Percentiles rank a stretch among this genome's conserved stretches.
Conservation (phyloP, 2,329 filamentous ascomycete species). For the Pseudogymnoascus sp. region DNA sequence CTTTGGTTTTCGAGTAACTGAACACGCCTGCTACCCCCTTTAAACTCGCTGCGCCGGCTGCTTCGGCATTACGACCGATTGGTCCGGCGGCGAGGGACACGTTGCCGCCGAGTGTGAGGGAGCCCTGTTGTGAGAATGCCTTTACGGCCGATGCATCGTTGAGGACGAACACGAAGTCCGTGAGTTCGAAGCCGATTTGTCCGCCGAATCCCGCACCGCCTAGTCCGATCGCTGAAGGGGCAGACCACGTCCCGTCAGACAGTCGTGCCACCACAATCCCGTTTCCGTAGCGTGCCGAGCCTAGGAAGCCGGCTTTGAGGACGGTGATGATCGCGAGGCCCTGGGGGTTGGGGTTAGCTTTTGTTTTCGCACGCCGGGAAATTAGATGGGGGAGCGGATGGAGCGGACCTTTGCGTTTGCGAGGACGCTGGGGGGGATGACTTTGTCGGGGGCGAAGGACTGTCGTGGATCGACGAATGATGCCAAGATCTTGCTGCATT, state of each 20-base stretch:
- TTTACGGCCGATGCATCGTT: constrained; percentile 87
- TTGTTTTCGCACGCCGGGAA: not conserved
- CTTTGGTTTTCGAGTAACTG: constrained; percentile 97
- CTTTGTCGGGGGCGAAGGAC: constrained; percentile 90
- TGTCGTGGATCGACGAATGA: constrained; percentile 93
- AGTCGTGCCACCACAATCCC: constrained; percentile 76
- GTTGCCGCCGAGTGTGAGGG: constrained; percentile 88
- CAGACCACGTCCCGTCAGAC: constrained; percentile 72
- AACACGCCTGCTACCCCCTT: constrained; percentile 89
- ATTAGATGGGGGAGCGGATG: constrained; percentile 15
- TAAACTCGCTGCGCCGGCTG: constrained; percentile 85
- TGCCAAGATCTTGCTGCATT: constrained; percentile 89
- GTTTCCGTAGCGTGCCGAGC: constrained; percentile 74
- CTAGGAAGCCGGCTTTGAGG: constrained; percentile 80
- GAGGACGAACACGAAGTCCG: constrained; percentile 96
- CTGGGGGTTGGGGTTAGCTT: constrained; percentile 32
- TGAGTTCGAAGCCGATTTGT: constrained; percentile 81
- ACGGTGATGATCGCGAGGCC: constrained; percentile 82
- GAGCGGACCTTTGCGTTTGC: constrained; percentile 75
- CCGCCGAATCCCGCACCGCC: constrained; percentile 78
- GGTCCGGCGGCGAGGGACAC: constrained; percentile 93
- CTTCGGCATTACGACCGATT: constrained; percentile 89
- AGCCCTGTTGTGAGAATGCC: constrained; percentile 88
- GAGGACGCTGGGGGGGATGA: constrained; percentile 87
- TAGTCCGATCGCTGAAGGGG: constrained; percentile 73